Base-by-base conservation (phyloP, 1,284 basidiomycete genomes). In the Neotropicomus parvogracilis region DNA sequence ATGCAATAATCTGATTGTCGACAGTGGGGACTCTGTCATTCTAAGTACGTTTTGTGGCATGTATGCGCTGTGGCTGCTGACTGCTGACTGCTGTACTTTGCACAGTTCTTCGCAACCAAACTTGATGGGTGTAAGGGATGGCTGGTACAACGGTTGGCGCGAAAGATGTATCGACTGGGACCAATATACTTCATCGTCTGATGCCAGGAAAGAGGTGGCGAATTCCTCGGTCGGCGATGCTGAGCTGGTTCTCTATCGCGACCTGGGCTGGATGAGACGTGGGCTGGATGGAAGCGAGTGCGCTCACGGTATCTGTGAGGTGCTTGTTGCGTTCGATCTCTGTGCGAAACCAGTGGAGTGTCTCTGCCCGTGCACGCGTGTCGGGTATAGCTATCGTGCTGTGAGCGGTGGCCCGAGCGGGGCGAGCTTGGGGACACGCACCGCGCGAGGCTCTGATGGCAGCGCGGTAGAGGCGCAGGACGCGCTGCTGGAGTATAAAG, bases 11-110 rank as follows among this genome's bases (percentile, higher is more conserved):
- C 48, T 52, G 44, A 52, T 36, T 38, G 50, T 42, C 28, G 38
- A 26, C 61, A 91, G 91, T 43, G 94, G 94, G 28, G 94, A 97
- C 69, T 97, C 94, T 35, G 94, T 97, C 14, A 95, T 97, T 58
- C 78, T 97, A 49, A 88, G 94, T 95, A 63, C 71, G 87, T 76
- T n/a, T 17, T 20, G 33, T 37, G 20, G 19, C n/a, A 46, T 36
- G 16, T 21, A 44, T 36, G 20, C 14, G 48, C 56, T 56, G 41
- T 34, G 17, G 48, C 40, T 48, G 13, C 52, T 50, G 13, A 24
- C 26, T 34, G 13, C 52, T 50, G 13, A 24, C 26, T 34, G 6
- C 54, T 66, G 27, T 66, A n/a, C 24, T 34, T 36, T 7, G 20
- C 17, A 20, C 53, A 93, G 91, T 93, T 59, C 76, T 94, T 52